Conservation (phyloP, 495 filamentous ascomycete species). For the Hypoxylon cercidicola region DNA sequence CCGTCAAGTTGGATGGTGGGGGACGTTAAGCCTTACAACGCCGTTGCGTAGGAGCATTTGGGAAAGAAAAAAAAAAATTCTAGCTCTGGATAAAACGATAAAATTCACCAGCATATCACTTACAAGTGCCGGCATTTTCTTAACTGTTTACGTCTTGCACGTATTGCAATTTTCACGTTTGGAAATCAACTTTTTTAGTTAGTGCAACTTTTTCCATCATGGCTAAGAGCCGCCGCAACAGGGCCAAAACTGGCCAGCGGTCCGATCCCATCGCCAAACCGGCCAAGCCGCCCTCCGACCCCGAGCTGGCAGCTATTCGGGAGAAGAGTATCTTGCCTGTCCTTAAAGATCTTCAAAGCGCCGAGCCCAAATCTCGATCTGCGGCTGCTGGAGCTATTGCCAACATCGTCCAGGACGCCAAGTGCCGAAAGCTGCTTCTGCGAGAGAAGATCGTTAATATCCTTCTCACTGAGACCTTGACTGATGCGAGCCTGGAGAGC, state of each 20-base stretch:
- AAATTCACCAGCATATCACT: too few relatives aligned
- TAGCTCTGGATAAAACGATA: not conserved
- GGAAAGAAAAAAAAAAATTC: not conserved
- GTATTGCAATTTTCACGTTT: too few relatives aligned
- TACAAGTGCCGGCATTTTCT: too few relatives aligned
- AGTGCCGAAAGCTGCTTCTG: constrained; percentile 67
- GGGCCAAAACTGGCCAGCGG: constrained; percentile 49
- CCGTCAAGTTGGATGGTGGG: constrained; percentile 27
- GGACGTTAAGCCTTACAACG: constrained; percentile 26
- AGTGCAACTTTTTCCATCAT: constrained; percentile 43
- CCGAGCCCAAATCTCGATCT: constrained; percentile 63
- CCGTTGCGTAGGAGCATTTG: constrained; percentile 3
- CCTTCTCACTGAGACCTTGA: constrained; percentile 68
- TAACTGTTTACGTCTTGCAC: too few relatives aligned
- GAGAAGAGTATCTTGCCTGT: constrained; percentile 67
- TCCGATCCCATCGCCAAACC: constrained; percentile 60
- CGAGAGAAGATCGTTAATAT: constrained; percentile 69
- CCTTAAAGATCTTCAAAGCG: constrained; percentile 64
- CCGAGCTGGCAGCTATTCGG: constrained; percentile 64
- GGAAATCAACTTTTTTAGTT: too few relatives aligned
- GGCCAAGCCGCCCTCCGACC: constrained; percentile 64
- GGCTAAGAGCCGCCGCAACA: constrained; percentile 57
- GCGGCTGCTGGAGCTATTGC: constrained; percentile 64
- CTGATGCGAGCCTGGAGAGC: constrained; percentile 66
- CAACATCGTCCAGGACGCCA: constrained; percentile 67